Base-by-base conservation (phyloP, 2,329 filamentous ascomycete species). In the Epichloe festucae region DNA sequence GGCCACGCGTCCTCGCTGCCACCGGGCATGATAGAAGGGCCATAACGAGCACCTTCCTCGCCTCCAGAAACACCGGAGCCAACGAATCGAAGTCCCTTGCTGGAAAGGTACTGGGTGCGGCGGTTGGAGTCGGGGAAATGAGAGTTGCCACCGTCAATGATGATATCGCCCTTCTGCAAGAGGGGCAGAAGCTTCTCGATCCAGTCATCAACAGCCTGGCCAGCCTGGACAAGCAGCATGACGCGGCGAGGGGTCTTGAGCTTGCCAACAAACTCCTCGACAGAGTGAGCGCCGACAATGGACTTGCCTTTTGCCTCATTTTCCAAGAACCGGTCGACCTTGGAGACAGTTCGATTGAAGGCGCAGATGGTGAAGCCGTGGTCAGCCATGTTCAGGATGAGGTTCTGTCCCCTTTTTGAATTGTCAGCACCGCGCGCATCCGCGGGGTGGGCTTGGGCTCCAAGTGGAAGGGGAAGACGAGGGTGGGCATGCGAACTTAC, bases 91-190 rank as follows among this genome's bases (percentile, higher is more conserved):
- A 98, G 87, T 64, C 88, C 87, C 84, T 97, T 97, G 65, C 69
- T 63, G 48, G 75, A 73, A 57, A 97, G 83, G 78, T 96, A 95
- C 73, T 87, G 77, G 71, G 89, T 90, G 67, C 93, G 88, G 74
- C 93, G 89, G 84, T 96, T 97, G 76, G 88, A 91, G 77, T 97
- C 93, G 67, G 93, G 93, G 83, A 87, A 98, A 79, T 97, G 93
- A 60, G 91, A 97, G 85, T 98, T 97, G 42, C 67, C 93, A 70
- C 93, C 93, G 68, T 98, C 93, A 66, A 98, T 97, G 79, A 98
- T 94, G 81, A 98, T 96, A 71, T 98, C 93, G 61, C 89, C 90
- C 65, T 80, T 69, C 70, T 89, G 84, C 59, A 91, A 77, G 67
- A 87, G 82, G 59, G 85, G 89, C 56, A 97, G 79, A 60, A 98